Base-by-base conservation (phyloP, 164 flowering plant genomes). In the Aristolochia californica region DNA sequence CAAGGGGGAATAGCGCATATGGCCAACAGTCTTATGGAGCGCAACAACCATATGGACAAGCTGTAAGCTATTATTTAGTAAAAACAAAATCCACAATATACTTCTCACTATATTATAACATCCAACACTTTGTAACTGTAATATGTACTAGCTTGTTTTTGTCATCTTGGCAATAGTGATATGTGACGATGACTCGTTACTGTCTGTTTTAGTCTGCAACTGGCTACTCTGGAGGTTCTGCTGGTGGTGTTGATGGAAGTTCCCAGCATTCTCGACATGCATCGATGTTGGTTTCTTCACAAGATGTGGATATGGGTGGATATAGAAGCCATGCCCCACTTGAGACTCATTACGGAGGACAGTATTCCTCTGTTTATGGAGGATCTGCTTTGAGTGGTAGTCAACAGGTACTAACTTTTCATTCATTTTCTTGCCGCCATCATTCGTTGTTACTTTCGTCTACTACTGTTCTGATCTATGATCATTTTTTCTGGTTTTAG, bases 21-120 rank as follows among this genome's bases (percentile, higher is more conserved):
- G 86, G 87, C 53, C 95, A 83, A 66, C 85, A 83, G 55, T 66
- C 88, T 11, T 91, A 83, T 64, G 61, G 76, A 49, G 69, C 74
- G 34, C 95, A 88, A 58, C 87, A 86, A 45, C 75, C 77, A 30
- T 88, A 82, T 65, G 79, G 81, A 21, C 91, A 87, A 70, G 77
- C 61, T 58, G 96, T 87, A 69, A 67, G 87, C 58, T 8, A 59
- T 10, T 13, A 17, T 2, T 55, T 58, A 43, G 28, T 24, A 21
- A 18, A 22, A 43, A 48, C 14, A 22, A 9, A 13, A 2, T 13
- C 20, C 25, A 13, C 26, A 23, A 5, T 40, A 18, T 21, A 43
- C 7, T 17, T 24, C n/a, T 24, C 13, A 44, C 17, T 8, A 12
- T 20, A 23, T 10, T 43, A 45, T 3, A 43, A 25, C 25, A 23